Evolutionary conservation across 768 basidiomycete species (phyloP).

Genomic region (Hygrocybe coccinea): DNA sequence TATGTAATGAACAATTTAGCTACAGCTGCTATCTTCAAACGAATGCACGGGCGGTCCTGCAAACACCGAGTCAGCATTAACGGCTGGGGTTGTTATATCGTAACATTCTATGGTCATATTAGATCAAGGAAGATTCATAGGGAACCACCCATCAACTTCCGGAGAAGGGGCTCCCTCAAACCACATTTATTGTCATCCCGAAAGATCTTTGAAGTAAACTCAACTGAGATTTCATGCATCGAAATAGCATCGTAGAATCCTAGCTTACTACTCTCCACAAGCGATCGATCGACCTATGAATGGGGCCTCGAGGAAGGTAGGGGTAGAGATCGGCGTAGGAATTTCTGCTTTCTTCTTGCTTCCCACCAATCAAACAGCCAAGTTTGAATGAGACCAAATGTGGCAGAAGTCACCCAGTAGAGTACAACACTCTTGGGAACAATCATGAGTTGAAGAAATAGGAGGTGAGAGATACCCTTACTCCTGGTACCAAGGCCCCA

Average conservation of each 20-base stretch:
- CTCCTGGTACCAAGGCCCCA: constrained; percentile 67
- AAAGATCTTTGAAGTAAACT: constrained; percentile 4
- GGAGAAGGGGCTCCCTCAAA: constrained; percentile 55
- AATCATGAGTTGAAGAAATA: constrained; percentile 8
- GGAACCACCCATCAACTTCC: constrained; percentile 45
- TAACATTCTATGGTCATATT: constrained; percentile 60
- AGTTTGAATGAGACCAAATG: constrained; percentile 68
- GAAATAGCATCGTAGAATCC: neutral
- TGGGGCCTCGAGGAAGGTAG: neutral
- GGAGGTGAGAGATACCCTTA: constrained; percentile 30
- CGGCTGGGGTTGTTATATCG: too few species aligned
- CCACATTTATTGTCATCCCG: constrained; percentile 72
- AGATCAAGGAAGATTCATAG: constrained; percentile 80
- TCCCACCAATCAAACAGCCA: constrained; percentile 70
- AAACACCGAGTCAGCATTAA: too few species aligned
- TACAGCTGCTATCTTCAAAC: too few species aligned
- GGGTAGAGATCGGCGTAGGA: neutral
- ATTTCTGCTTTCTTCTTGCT: constrained; percentile 32
- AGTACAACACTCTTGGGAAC: constrained; percentile 54
- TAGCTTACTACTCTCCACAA: neutral
- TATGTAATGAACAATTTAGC: too few species aligned
- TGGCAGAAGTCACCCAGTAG: constrained; percentile 76
- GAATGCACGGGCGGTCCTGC: too few species aligned
- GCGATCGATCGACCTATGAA: neutral
- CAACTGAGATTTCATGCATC: neutral